A percentile compares a stretch with the other conserved stretches of the same genome.
phyloP scores from a whole-genome alignment of 2,329 filamentous ascomycete genomes.

The Colletotrichum musicola region DNA sequence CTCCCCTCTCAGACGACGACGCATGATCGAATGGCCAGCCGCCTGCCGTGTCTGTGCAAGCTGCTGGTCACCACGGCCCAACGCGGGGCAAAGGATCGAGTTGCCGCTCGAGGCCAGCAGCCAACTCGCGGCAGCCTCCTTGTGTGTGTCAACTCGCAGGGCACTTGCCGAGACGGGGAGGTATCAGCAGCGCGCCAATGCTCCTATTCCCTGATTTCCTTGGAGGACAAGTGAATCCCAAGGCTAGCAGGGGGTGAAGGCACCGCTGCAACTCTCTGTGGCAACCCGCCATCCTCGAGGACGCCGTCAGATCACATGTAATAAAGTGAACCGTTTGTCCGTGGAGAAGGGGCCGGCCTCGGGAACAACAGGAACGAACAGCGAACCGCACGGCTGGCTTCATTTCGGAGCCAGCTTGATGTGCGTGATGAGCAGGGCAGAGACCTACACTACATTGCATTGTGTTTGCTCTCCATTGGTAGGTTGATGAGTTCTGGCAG shows the following conservation, averaged over 20 bases:
- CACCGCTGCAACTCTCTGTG: slow-evolving; percentile 11
- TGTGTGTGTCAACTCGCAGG: slow-evolving; percentile 19
- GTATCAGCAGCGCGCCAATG: slow-evolving; percentile 25
- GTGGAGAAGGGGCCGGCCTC: neutral
- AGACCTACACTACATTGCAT: neutral
- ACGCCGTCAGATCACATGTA: slow-evolving; percentile 30
- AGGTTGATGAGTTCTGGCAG: slow-evolving; percentile 6
- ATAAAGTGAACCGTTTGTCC: slow-evolving; percentile 1
- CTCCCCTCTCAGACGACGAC: neutral
- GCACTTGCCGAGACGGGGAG: slow-evolving; percentile 21
- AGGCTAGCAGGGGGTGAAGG: slow-evolving; percentile 20
- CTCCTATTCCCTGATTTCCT: slow-evolving; percentile 1
- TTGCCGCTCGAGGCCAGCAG: neutral
- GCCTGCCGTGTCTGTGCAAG: neutral
- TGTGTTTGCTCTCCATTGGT: neutral
- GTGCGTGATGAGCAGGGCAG: slow-evolving; percentile 6
- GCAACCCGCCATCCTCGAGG: neutral
- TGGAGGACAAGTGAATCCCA: neutral
- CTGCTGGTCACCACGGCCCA: neutral
- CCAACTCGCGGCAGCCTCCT: slow-evolving; percentile 2
- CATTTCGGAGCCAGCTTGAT: neutral
- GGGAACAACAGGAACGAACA: slow-evolving; percentile 1
- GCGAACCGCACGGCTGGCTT: neutral
- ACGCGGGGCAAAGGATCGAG: slow-evolving; percentile 3
- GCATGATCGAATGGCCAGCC: neutral